A percentile compares a stretch with the other conserved stretches of the same genome.
These are phyloP conservation scores for Lecanicillium sp. DNA, from an alignment of 2,329 filamentous ascomycete genomes.

Conservation along the genomic window DNA sequence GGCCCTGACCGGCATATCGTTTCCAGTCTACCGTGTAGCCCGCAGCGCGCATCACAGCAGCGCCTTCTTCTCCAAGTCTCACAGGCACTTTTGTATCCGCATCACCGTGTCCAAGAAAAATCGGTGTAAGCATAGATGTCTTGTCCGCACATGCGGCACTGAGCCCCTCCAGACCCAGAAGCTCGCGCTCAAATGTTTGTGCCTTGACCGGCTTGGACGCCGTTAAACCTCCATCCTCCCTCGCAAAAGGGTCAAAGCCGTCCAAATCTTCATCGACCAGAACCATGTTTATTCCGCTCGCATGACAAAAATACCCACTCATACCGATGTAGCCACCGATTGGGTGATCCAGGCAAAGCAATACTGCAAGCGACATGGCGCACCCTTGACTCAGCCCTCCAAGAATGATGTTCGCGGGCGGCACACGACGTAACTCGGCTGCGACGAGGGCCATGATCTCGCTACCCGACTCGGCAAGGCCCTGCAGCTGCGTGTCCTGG, in stretches of 20 bases:
- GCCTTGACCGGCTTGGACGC: slow-evolving; percentile 20
- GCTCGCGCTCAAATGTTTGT: slow-evolving; percentile 27
- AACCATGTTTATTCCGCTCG: slow-evolving; percentile 27
- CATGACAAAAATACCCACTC: slow-evolving; percentile 40
- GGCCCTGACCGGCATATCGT: slow-evolving; percentile 34
- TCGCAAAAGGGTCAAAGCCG: slow-evolving; percentile 21
- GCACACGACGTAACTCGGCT: slow-evolving; percentile 26
- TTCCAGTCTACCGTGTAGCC: slow-evolving; percentile 33
- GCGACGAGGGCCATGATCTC: slow-evolving; percentile 30
- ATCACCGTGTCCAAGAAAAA: slow-evolving; percentile 39
- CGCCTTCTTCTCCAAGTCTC: slow-evolving; percentile 26
- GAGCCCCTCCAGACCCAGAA: too few relatives aligned
- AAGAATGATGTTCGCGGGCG: slow-evolving; percentile 36
- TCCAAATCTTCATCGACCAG: slow-evolving; percentile 15
- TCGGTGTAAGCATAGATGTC: slow-evolving; percentile 24
- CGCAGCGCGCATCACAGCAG: slow-evolving; percentile 23
- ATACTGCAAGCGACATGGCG: slow-evolving; percentile 36
- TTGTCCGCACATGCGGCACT: too few relatives aligned
- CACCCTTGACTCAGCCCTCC: slow-evolving; percentile 50
- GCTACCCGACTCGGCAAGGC: slow-evolving; percentile 35
- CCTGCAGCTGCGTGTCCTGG: slow-evolving; percentile 37
- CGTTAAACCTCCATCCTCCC: slow-evolving; percentile 12
- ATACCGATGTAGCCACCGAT: slow-evolving; percentile 42
- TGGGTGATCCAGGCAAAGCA: slow-evolving; percentile 32
- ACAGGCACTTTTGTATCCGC: slow-evolving; percentile 33